Conservation (phyloP, 257 asterid species). For the Ophiorrhiza pumila region DNA sequence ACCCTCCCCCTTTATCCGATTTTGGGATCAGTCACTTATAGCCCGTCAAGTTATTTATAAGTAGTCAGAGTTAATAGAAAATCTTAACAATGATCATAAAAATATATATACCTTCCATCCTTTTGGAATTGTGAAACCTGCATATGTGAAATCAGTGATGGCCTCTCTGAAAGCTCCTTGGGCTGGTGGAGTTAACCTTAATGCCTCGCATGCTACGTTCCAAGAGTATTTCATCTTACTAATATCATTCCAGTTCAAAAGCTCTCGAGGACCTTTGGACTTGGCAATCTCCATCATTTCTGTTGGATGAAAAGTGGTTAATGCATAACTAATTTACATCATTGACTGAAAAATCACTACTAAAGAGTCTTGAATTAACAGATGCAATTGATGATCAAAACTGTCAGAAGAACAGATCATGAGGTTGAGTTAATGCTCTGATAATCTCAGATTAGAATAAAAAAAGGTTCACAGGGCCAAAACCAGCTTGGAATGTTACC, state of each 20-base stretch:
- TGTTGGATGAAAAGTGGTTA: neutral
- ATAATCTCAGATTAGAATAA: neutral
- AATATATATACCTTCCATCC: conserved; percentile 8
- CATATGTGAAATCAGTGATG: conserved; percentile 1
- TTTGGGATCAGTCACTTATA: too few species aligned
- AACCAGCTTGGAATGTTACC: conserved; percentile 27
- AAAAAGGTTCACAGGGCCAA: neutral
- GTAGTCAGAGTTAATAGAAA: too few species aligned
- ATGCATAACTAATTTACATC: neutral
- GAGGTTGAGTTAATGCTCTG: neutral
- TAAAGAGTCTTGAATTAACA: neutral
- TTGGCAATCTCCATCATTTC: conserved; percentile 22
- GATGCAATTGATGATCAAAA: neutral
- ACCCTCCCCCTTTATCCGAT: too few species aligned
- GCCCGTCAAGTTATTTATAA: too few species aligned
- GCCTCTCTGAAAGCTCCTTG: neutral
- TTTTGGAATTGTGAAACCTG: conserved; percentile 21
- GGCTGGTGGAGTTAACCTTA: conserved; percentile 6
- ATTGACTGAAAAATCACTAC: neutral
- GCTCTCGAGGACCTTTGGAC: conserved; percentile 15
- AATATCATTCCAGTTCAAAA: conserved; percentile 31
- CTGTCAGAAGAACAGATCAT: neutral
- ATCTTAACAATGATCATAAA: neutral
- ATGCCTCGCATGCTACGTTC: conserved; percentile 13
- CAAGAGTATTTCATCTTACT: conserved; percentile 34